Percentiles rank a stretch among this genome's conserved stretches.
phyloP scores from a whole-genome alignment of 129 eudicot genomes.

The Sambucus nigra region DNA sequence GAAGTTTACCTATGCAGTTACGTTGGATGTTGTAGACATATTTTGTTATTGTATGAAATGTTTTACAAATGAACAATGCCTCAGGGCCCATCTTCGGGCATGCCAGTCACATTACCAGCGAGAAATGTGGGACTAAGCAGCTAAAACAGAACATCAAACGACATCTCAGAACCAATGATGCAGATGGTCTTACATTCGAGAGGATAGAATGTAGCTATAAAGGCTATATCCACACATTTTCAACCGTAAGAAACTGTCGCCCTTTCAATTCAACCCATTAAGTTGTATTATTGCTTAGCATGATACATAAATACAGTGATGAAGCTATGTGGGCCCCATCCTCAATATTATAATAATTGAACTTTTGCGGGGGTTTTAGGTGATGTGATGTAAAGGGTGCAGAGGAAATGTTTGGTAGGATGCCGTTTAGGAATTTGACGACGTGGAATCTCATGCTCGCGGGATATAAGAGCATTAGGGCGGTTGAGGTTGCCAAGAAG shows the following conservation, averaged over 20 bases:
- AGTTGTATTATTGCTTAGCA: not conserved
- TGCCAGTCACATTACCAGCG: slow-evolving; percentile 56
- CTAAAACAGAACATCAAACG: slow-evolving; percentile 72
- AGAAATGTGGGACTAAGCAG: slow-evolving; percentile 73
- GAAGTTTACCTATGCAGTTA: slow-evolving; percentile 34
- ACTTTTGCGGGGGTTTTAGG: no score
- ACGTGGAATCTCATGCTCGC: no score
- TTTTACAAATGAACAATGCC: slow-evolving; percentile 53
- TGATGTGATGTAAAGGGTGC: no score
- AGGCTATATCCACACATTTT: slow-evolving; percentile 49
- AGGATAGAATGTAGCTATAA: slow-evolving; percentile 40
- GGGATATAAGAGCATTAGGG: no score
- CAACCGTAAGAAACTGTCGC: slow-evolving; percentile 43
- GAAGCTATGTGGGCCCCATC: no score
- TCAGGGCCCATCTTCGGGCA: slow-evolving; percentile 46
- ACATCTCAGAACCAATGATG: slow-evolving; percentile 63
- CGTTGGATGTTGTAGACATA: slow-evolving; percentile 50
- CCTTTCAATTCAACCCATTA: not conserved
- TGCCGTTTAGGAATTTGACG: no score
- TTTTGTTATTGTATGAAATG: slow-evolving; percentile 69
- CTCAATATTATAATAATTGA: no score
- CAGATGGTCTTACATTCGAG: not conserved
- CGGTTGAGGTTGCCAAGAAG: no score
- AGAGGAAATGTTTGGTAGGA: no score
- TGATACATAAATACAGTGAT: no score